A percentile compares a stretch with the other conserved stretches of the same genome.
These are phyloP conservation scores for Phaeotremella skinneri DNA, from an alignment of 768 basidiomycete species.

Conservation along the genomic window DNA sequence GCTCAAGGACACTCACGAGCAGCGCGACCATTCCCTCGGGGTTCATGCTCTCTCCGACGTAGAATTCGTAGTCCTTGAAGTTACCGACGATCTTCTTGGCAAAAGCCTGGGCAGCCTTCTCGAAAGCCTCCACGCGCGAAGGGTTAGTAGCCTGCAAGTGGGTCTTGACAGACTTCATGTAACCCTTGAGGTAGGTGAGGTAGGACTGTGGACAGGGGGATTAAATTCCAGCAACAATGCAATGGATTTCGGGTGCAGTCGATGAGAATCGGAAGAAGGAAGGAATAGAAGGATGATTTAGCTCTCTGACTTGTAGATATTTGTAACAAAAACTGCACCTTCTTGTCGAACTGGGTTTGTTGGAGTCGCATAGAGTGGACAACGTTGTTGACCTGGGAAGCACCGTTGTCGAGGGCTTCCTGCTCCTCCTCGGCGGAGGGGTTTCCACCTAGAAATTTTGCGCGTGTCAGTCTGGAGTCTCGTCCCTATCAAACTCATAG, in stretches of 20 bases:
- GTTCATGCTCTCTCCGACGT: conserved; percentile 58
- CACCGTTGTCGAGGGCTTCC: conserved; percentile 77
- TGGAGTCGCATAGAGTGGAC: conserved; percentile 88
- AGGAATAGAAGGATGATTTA: not conserved
- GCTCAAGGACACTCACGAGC: conserved; percentile 54
- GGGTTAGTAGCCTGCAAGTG: conserved; percentile 60
- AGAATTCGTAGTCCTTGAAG: conserved; percentile 92
- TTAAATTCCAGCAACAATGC: too few relatives aligned
- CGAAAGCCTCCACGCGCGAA: conserved; percentile 69
- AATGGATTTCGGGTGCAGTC: not conserved
- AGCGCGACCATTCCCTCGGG: conserved; percentile 91
- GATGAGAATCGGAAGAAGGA: conserved; percentile 1
- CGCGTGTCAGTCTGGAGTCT: not conserved
- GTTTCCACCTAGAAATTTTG: conserved; percentile 68
- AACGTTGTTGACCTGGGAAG: conserved; percentile 79
- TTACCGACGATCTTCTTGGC: conserved; percentile 86
- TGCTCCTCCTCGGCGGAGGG: conserved; percentile 83
- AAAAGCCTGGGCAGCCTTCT: conserved; percentile 70
- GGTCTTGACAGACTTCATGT: conserved; percentile 88
- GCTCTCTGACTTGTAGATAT: not conserved
- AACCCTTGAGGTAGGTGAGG: conserved; percentile 79
- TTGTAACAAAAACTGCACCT: conserved; percentile 53
- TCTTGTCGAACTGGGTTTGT: conserved; percentile 81
- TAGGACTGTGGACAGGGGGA: conserved; percentile 54
- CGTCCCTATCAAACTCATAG: not conserved